Conservation (phyloP, 2,329 filamentous ascomycete species). For the Trichoderma harzianum region DNA sequence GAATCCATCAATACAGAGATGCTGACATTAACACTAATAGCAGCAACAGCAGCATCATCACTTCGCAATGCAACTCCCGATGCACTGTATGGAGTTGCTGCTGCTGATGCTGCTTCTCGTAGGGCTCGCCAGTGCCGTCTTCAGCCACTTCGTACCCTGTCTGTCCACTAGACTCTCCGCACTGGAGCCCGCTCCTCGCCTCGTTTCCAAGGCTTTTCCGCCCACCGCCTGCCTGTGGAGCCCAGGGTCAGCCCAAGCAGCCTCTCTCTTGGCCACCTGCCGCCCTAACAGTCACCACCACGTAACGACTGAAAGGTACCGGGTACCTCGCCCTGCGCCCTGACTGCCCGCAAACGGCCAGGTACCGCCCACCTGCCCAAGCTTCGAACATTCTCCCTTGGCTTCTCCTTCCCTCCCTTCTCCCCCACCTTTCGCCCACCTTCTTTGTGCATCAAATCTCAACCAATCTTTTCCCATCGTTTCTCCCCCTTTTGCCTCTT, state of each 20-base stretch:
- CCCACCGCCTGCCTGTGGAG: slow-evolving; percentile 4
- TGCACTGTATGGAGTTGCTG: neutral
- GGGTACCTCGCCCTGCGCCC: neutral
- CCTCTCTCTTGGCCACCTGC: neutral
- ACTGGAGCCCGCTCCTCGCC: neutral
- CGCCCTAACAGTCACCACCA: neutral
- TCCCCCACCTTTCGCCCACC: slow-evolving; percentile 14
- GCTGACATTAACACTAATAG: no score
- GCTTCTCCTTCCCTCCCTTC: slow-evolving; percentile 23
- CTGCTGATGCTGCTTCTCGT: neutral
- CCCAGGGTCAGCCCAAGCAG: neutral
- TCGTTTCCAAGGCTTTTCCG: slow-evolving; percentile 1
- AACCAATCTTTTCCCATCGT: slow-evolving; percentile 6
- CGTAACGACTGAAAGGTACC: neutral
- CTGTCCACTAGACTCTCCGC: neutral
- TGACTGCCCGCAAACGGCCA: neutral
- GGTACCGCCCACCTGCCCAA: neutral
- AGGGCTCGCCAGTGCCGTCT: neutral
- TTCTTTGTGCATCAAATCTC: slow-evolving; percentile 9
- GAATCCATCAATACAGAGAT: no score
- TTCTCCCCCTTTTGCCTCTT: slow-evolving; percentile 6
- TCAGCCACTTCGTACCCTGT: neutral
- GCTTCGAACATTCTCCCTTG: slow-evolving; percentile 1
- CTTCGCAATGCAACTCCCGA: neutral
- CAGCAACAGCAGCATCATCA: no score